phyloP scores from a whole-genome alignment of 2,329 filamentous ascomycete species.

The Colletotrichum aenigma region DNA sequence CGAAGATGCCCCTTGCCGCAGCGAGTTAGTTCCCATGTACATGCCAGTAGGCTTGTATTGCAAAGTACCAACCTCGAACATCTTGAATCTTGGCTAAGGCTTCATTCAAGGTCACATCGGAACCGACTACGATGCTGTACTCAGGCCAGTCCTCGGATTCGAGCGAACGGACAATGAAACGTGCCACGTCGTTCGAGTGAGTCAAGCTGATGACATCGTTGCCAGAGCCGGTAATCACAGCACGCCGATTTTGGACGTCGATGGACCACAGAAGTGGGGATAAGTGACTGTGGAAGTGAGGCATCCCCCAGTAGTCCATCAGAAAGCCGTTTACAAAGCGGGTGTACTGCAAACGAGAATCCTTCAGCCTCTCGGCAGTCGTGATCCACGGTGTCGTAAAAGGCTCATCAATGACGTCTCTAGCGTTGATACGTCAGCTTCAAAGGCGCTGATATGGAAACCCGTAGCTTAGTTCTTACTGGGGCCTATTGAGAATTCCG shows the following conservation, averaged over 20 bases:
- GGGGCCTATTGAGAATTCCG: constrained; percentile 28
- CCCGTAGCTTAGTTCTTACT: not conserved
- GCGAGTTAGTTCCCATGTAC: too few relatives aligned
- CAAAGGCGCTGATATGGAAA: too few relatives aligned
- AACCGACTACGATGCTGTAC: constrained; percentile 37
- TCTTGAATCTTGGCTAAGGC: constrained; percentile 36
- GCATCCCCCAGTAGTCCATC: constrained; percentile 49
- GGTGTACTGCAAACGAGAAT: constrained; percentile 38
- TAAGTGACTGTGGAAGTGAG: constrained; percentile 39
- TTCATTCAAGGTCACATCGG: constrained; percentile 47
- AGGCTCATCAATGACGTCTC: not conserved
- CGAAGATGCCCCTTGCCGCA: not conserved
- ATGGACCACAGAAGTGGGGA: constrained; percentile 45
- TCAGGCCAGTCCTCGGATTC: constrained; percentile 46
- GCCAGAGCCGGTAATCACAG: constrained; percentile 54
- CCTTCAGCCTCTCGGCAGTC: constrained; percentile 22
- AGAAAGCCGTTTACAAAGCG: constrained; percentile 44
- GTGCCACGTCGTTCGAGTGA: constrained; percentile 51
- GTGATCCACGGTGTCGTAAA: not conserved
- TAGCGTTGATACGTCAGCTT: not conserved
- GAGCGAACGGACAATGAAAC: constrained; percentile 45
- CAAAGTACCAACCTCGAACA: not conserved
- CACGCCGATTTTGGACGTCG: constrained; percentile 45
- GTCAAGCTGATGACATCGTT: constrained; percentile 48
- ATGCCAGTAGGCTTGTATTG: too few relatives aligned